These are phyloP conservation scores for Coniochaeta sp. DNA, from an alignment of 2,329 filamentous ascomycete species.

Conservation along the genomic window DNA sequence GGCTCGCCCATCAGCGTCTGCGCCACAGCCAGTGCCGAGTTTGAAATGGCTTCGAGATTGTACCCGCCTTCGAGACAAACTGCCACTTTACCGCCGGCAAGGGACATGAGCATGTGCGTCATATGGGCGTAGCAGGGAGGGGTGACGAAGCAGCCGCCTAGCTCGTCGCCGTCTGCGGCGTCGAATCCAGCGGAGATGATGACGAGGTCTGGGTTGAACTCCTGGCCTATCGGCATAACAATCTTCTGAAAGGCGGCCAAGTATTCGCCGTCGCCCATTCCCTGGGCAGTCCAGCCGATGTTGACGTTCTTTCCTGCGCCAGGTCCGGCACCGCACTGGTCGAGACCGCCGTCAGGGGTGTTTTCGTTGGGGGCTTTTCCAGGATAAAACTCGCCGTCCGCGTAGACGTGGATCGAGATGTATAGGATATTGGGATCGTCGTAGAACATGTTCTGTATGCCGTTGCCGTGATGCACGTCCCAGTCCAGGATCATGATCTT, in stretches of 20 bases:
- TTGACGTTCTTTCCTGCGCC: conserved; percentile 59
- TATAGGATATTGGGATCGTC: conserved; percentile 91
- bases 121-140: conserved; percentile 93
- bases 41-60: conserved; percentile 86
- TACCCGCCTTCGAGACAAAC: conserved; percentile 96
- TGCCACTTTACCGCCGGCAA: conserved; percentile 81
- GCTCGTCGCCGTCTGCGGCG: conserved; percentile 84
- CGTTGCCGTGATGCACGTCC: conserved; percentile 79
- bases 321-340: conserved; percentile 48
- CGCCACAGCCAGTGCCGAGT: conserved; percentile 85
- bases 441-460: conserved; percentile 94
- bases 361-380: conserved; percentile 50
- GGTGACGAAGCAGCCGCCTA: conserved; percentile 88
- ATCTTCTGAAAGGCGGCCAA: conserved; percentile 93
- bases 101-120: conserved; percentile 98
- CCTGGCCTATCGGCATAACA: conserved; percentile 90
- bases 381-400: conserved; percentile 80
- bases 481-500: conserved; percentile 94
- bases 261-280: conserved; percentile 96
- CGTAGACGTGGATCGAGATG: conserved; percentile 87
- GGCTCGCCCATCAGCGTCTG: conserved; percentile 93
- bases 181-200: conserved; percentile 96
- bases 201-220: conserved; percentile 90
- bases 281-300: conserved; percentile 60
- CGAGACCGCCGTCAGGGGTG: conserved; percentile 53